Percentiles rank a stretch among this genome's conserved stretches.
Conservation (phyloP, 345 rosid species). For the Hibiscus trionum region DNA sequence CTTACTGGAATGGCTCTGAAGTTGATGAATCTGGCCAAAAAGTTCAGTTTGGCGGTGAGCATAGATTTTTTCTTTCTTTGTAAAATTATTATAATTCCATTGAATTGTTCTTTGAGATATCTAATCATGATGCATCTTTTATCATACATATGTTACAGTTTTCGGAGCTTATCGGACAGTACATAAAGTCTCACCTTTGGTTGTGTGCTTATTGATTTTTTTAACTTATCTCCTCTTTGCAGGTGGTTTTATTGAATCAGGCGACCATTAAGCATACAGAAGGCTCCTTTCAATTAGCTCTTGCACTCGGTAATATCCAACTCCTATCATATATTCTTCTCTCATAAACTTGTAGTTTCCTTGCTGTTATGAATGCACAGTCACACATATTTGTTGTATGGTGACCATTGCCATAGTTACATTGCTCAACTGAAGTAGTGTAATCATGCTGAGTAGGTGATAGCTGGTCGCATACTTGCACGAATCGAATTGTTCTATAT, state of each 20-base stretch:
- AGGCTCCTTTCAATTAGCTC: conserved; percentile 77
- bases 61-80: background rate
- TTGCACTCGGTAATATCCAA: conserved; percentile 60
- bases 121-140: background rate
- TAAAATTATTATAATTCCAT: background rate
- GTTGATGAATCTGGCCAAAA: conserved; percentile 83
- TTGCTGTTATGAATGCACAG: background rate
- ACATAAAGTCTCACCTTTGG: background rate
- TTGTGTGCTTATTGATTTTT: background rate
- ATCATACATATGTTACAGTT: background rate
- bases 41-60: conserved; percentile 73
- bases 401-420: background rate
- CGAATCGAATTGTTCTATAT: conserved; percentile 70
- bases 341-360: background rate
- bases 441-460: conserved; percentile 47
- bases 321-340: background rate
- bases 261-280: conserved; percentile 68
- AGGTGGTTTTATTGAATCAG: conserved; percentile 91
- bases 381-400: background rate
- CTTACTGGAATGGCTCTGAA: conserved; percentile 78
- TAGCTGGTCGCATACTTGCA: conserved; percentile 93
- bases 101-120: background rate
- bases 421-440: background rate
- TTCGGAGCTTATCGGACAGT: background rate
- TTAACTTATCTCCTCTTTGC: conserved; percentile 12